Conservation (phyloP, 2,329 filamentous ascomycete species). For the Gaeumannomyces tritici region DNA sequence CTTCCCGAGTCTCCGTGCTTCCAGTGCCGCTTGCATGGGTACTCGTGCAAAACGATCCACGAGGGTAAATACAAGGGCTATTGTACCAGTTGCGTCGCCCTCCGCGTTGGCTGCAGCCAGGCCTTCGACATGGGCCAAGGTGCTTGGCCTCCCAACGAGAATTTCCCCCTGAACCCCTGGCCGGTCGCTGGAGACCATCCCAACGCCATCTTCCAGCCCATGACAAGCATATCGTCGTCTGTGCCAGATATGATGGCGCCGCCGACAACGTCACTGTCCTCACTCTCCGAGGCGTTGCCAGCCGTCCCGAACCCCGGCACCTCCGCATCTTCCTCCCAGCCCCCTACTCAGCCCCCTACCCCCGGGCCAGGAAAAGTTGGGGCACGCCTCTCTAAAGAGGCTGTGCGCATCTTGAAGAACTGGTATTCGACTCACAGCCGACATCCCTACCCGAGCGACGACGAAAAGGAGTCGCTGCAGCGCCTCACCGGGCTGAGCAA, state of each 20-base stretch:
- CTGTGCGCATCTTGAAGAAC: slow-evolving; percentile 69
- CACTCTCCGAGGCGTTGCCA: background rate
- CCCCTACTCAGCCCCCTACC: slow-evolving; percentile 4
- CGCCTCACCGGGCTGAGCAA: slow-evolving; percentile 71
- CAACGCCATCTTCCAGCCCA: slow-evolving; percentile 21
- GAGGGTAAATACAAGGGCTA: slow-evolving; percentile 52
- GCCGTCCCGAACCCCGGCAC: background rate
- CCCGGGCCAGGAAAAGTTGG: slow-evolving; percentile 49
- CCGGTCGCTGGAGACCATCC: slow-evolving; percentile 33
- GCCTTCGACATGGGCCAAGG: slow-evolving; percentile 9
- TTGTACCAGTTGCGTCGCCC: slow-evolving; percentile 53
- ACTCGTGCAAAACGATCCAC: slow-evolving; percentile 49
- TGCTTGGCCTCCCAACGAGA: slow-evolving; percentile 11
- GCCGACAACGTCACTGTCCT: background rate
- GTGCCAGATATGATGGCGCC: slow-evolving; percentile 2
- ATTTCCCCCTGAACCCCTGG: slow-evolving; percentile 37
- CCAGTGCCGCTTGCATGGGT: slow-evolving; percentile 41
- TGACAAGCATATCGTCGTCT: background rate
- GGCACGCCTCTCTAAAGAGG: slow-evolving; percentile 70
- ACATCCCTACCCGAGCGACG: slow-evolving; percentile 81
- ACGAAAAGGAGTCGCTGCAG: slow-evolving; percentile 74
- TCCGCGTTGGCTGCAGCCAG: slow-evolving; percentile 50
- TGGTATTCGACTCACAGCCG: slow-evolving; percentile 75
- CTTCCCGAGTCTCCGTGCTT: slow-evolving; percentile 35
- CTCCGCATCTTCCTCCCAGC: background rate